Base-by-base conservation (phyloP, 2,329 filamentous ascomycete species). In the Apiospora sp. region DNA sequence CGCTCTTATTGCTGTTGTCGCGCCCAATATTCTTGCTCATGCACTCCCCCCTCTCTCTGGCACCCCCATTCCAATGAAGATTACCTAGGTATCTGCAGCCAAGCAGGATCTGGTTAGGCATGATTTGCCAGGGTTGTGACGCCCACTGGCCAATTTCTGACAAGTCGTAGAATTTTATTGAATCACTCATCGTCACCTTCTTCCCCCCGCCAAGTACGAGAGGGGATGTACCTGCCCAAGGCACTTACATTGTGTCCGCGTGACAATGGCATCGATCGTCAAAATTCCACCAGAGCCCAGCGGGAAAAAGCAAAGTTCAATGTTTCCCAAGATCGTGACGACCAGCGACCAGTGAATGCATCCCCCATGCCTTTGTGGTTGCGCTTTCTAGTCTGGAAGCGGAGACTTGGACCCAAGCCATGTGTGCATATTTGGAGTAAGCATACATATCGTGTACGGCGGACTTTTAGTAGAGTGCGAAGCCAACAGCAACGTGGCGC, bases 61-160 rank as follows among this genome's bases (percentile, higher is more conserved):
- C 30, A 37, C 54, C 30, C 58, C 58, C 58, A 64, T 41, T 41
- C 58, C 58, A 64, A 64, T 64, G 58, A 64, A 64, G 58, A 64
- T 64, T 41, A 41, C 37, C 37, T 41, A 10, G 37, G 37, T 41
- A 64, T 64, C 58, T 64, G 58, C 58, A 64, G 58, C 58, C 58
- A 37, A 64, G 58, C 34, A 64, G 16, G 19, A 41, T 64, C 30
- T 41, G 30, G 30, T n/a, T 22, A 64, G 58, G 34, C 58, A 64
- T 64, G 19, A 24, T 14, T 41, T 41, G 30, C 58, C 58, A n/a
- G 58, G 58, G 58, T 41, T 22, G 19, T 41, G 34, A 41, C 58
- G 58, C 58, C 58, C 58, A 14, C 58, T 41, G 58, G 4, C 34
- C 58, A 41, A 41, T 64, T 41, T 64, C 58, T 64, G 58, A 64